phyloP scores from a whole-genome alignment of 352 stramenopile genomes.

The Elongisporangium undulatum region DNA sequence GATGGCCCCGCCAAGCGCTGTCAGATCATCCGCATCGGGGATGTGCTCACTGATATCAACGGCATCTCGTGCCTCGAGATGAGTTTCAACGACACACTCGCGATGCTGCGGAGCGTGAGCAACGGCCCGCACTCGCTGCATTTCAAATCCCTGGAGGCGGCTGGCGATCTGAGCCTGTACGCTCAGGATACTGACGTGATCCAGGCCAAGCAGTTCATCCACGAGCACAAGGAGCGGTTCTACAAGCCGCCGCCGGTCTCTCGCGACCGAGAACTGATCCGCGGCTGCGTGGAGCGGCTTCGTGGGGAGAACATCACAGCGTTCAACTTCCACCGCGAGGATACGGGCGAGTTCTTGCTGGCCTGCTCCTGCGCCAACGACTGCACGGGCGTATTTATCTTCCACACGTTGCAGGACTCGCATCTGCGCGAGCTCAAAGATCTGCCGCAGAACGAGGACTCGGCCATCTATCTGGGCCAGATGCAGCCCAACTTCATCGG shows the following conservation, averaged over 20 bases:
- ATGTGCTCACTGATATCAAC: constrained; percentile 75
- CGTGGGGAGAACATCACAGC: constrained; percentile 72
- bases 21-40: constrained; percentile 54
- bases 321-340: constrained; percentile 80
- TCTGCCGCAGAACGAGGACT: constrained; percentile 71
- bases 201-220: constrained; percentile 67
- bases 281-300: constrained; percentile 69
- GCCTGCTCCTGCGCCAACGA: constrained; percentile 68
- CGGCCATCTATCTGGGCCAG: constrained; percentile 72
- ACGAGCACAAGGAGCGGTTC: constrained; percentile 74
- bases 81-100: constrained; percentile 54
- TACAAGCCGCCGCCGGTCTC: constrained; percentile 31
- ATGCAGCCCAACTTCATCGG: constrained; percentile 80
- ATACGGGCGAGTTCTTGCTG: constrained; percentile 76
- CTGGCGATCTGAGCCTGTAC: constrained; percentile 63
- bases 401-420: constrained; percentile 79
- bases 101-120: constrained; percentile 34
- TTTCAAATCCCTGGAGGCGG: constrained; percentile 69
- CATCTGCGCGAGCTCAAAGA: constrained; percentile 68
- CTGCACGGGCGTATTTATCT: constrained; percentile 66
- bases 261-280: constrained; percentile 31
- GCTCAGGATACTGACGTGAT: constrained; percentile 55
- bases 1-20: constrained; percentile 54
- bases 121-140: constrained; percentile 49
- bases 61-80: constrained; percentile 66